A percentile compares a stretch with the other conserved stretches of the same genome.
Evolutionary conservation across 495 filamentous ascomycete species (phyloP).

Genomic region (Tuber umbilicatum): DNA sequence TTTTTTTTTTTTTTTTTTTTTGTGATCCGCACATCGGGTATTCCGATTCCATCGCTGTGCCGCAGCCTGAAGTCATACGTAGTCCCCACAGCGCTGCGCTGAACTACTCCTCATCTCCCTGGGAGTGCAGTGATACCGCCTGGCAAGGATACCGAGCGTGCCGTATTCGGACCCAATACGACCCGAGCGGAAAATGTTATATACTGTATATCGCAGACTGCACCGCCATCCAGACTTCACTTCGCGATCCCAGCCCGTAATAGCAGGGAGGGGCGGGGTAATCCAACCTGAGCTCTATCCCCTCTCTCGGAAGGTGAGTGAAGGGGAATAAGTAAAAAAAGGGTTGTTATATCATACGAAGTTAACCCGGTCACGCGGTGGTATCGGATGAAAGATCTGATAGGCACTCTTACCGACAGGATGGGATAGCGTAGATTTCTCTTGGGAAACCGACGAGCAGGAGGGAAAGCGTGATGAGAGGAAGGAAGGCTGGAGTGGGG

Average conservation of each 20-base stretch:
- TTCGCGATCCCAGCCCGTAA: neutral
- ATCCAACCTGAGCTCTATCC: neutral
- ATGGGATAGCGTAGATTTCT: neutral
- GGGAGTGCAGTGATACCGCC: neutral
- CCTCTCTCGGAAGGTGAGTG: neutral
- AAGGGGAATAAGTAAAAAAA: neutral
- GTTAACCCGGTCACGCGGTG: conserved; percentile 2
- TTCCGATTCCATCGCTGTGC: neutral
- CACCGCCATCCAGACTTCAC: neutral
- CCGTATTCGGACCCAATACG: neutral
- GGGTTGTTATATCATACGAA: neutral
- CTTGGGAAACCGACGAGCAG: neutral
- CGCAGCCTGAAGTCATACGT: neutral
- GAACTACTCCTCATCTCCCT: neutral
- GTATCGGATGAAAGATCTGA: neutral
- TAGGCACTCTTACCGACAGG: neutral
- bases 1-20: too few species aligned
- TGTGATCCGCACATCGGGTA: neutral
- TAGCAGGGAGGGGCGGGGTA: neutral
- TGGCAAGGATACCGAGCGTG: neutral
- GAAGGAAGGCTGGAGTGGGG: neutral
- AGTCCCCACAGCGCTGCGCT: neutral
- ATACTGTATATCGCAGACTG: neutral
- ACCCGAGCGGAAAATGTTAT: neutral
- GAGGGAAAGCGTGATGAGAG: neutral